Base-by-base conservation (phyloP, 148 eudicot genomes). In the Rheum nobile region DNA sequence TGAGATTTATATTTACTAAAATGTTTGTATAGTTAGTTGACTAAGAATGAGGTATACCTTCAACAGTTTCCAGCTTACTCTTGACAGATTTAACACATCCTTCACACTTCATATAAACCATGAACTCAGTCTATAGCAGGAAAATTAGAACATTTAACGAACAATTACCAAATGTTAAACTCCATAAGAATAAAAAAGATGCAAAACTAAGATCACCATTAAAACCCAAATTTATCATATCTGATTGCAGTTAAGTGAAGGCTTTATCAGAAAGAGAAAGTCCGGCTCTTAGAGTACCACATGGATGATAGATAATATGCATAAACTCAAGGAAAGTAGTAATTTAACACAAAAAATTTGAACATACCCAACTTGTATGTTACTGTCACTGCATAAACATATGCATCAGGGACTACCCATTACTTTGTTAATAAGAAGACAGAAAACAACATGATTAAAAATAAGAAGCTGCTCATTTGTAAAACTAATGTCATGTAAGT, bases 41-140 rank as follows among this genome's bases (percentile, higher is more conserved):
- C 38, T 32, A 16, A 65, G 21, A 31, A 14, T 31, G 39, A 65
- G 12, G 78, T 81, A 50, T 75, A 91, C 99, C 99, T 69, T 87
- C 83, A 75, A 95, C 77, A 35, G 89, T 88, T 78, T 85, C 82
- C 75, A 95, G 68, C 75, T 92, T 95, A 76, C 71, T 85, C 83
- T 82, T 88, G 52, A 95, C 97, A 24, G 97, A 82, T 32, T 74
- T 85, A 31, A 92, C 97, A 84, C 99, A 91, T 29, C 94, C 94
- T 72, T 95, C 96, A 76, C 99, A 88, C 75, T 80, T 83, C 97
- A 94, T 94, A 78, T 94, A 93, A 82, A 94, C 98, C 98, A 94
- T 88, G 71, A 87, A 94, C 78, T 94, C 98, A 19, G 97, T 94
- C 98, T 94, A 89, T 16, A 0, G 41, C 41, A 1, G 16, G 39